A percentile compares a stretch with the other conserved stretches of the same genome.
phyloP scores from a whole-genome alignment of 371 early-diverging fungal species.

The Parasitella parasitica region DNA sequence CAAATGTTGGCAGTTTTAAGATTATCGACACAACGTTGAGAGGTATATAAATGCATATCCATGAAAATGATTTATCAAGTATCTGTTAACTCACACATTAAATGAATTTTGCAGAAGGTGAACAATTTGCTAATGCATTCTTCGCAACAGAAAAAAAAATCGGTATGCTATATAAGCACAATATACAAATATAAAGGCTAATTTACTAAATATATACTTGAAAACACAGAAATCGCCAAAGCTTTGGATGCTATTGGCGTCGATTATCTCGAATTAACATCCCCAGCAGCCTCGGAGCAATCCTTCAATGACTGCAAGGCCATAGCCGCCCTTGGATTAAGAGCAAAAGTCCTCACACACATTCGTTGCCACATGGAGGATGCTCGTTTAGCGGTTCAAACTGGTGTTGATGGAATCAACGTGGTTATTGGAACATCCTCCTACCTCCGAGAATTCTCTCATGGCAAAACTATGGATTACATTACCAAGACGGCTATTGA shows the following conservation, averaged over 20 bases:
- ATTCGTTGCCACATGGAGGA: constrained; percentile 97
- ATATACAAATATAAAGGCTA: constrained; percentile 79
- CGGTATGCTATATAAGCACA: constrained; percentile 2
- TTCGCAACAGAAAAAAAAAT: constrained; percentile 94
- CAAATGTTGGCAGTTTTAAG: constrained; percentile 85
- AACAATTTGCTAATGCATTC: constrained; percentile 98
- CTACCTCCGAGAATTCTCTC: constrained; percentile 91
- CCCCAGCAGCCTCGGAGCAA: constrained; percentile 95
- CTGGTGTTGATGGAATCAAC: constrained; percentile 94
- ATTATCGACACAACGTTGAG: constrained; percentile 96
- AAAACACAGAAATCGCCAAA: constrained; percentile 83
- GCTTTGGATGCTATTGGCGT: constrained; percentile 95
- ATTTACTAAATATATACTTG: constrained; percentile 42
- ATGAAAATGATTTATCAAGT: constrained; percentile 65
- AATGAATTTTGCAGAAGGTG: constrained; percentile 72
- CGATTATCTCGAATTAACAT: constrained; percentile 94
- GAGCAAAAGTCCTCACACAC: constrained; percentile 96
- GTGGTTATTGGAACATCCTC: constrained; percentile 96
- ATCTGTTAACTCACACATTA: constrained; percentile 80
- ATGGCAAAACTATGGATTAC: constrained; percentile 96
- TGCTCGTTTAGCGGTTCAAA: constrained; percentile 92
- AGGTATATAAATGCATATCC: constrained; percentile 54
- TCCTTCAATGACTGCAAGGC: constrained; percentile 87
- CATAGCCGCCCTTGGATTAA: constrained; percentile 87
- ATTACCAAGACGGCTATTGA: constrained; percentile 91